These are phyloP conservation scores for Nidularia pulvinata DNA, from an alignment of 768 basidiomycete species.

Conservation along the genomic window DNA sequence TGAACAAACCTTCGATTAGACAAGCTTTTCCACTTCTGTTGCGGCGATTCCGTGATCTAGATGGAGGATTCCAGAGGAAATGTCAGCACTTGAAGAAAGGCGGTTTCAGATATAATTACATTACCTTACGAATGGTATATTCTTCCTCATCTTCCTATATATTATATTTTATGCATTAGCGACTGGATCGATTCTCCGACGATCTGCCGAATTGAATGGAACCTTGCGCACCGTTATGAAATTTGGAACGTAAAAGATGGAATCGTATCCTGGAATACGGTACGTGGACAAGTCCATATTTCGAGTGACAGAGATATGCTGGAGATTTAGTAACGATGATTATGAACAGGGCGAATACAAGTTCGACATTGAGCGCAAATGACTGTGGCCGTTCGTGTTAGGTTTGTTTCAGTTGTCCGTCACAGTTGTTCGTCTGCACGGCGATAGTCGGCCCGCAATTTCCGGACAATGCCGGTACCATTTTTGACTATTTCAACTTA, in stretches of 20 bases:
- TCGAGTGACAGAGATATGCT: not conserved
- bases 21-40: conserved; percentile 79
- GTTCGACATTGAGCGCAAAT: too few species aligned
- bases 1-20: conserved; percentile 63
- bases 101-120: not conserved
- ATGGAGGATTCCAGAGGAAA: conserved; percentile 2
- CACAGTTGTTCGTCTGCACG: too few species aligned
- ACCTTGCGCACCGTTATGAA: conserved; percentile 54
- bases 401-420: too few species aligned
- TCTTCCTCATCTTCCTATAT: conserved; percentile 65
- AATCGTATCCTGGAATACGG: conserved; percentile 35
- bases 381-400: too few species aligned
- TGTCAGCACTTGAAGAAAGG: conserved; percentile 6
- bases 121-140: conserved; percentile 79
- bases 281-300: conserved; percentile 17
- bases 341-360: too few species aligned
- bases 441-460: too few species aligned
- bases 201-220: not conserved
- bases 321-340: not conserved
- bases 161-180: conserved; percentile 3
- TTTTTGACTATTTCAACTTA: too few species aligned
- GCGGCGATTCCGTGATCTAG: conserved; percentile 80
- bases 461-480: too few species aligned
- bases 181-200: conserved; percentile 1
- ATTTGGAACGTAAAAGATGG: conserved; percentile 65